phyloP scores from a whole-genome alignment of 805 yeast genomes.

The Yamadazyma phyllophila region DNA sequence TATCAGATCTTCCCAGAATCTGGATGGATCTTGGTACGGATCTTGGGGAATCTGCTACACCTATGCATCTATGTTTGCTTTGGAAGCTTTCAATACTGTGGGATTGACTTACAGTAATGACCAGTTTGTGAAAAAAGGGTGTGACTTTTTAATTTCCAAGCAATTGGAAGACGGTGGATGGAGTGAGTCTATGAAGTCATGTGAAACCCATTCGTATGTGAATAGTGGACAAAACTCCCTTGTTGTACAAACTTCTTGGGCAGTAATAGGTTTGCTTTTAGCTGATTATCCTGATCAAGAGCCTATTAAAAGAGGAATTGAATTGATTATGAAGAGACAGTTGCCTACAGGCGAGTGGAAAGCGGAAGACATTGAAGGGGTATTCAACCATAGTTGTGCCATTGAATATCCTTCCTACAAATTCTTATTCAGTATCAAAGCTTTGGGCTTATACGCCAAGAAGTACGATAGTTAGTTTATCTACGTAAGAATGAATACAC shows the following conservation, averaged over 20 bases:
- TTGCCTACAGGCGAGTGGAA: constrained; percentile 77
- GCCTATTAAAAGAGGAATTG: constrained; percentile 62
- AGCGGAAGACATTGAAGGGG: constrained; percentile 88
- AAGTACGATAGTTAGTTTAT: constrained; percentile 24
- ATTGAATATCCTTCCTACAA: constrained; percentile 95
- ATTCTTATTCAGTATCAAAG: constrained; percentile 88
- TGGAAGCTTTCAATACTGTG: constrained; percentile 81
- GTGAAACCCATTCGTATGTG: constrained; percentile 78
- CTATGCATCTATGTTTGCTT: constrained; percentile 96
- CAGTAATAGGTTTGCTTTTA: constrained; percentile 70
- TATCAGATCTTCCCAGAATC: constrained; percentile 62
- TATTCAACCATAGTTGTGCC: constrained; percentile 86
- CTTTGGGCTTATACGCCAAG: constrained; percentile 67
- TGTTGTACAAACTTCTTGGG: constrained; percentile 94
- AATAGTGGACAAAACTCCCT: constrained; percentile 53
- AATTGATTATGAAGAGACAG: constrained; percentile 65
- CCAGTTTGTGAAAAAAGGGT: constrained; percentile 64
- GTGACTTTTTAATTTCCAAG: constrained; percentile 75
- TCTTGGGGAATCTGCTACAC: constrained; percentile 97
- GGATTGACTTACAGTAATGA: constrained; percentile 63
- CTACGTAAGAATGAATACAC: neutral
- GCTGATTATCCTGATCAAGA: constrained; percentile 74
- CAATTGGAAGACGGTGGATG: constrained; percentile 94
- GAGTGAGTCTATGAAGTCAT: constrained; percentile 92
- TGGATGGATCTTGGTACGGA: constrained; percentile 97